These are phyloP conservation scores for Akanthomyces muscarius DNA, from an alignment of 2,329 filamentous ascomycete genomes.

Conservation along the genomic window DNA sequence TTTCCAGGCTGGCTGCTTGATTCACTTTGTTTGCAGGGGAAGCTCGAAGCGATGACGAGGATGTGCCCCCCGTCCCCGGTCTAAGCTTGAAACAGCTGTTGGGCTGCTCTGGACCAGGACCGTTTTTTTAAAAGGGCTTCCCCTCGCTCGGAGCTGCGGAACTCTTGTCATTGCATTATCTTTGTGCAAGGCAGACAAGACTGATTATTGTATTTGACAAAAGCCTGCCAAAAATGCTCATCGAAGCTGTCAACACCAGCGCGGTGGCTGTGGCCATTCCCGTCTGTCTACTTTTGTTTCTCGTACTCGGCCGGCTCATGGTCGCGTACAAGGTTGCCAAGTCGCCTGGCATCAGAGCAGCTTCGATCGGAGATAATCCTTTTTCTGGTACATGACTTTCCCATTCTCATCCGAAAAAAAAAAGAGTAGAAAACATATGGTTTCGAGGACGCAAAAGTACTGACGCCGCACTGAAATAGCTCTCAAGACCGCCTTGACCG, in stretches of 20 bases:
- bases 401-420: neutral
- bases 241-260: neutral
- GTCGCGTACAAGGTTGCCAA: slow-evolving; percentile 10
- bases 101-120: neutral
- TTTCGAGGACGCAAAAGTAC: neutral
- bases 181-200: neutral
- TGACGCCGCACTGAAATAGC: neutral
- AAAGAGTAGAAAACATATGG: no score
- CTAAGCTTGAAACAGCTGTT: slow-evolving; percentile 11
- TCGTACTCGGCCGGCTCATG: neutral
- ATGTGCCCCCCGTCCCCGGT: neutral
- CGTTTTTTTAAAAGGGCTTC: slow-evolving; percentile 1
- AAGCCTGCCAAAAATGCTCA: neutral
- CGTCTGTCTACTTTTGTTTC: neutral
- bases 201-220: neutral
- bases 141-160: neutral
- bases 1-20: neutral
- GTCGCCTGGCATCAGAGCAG: slow-evolving; percentile 9
- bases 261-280: slow-evolving; percentile 15
- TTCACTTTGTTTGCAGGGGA: neutral
- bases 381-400: neutral
- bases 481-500: neutral
- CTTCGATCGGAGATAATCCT: slow-evolving; percentile 6
- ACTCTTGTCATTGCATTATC: neutral
- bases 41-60: slow-evolving; percentile 7